Conservation (phyloP, 352 stramenopile genomes). For the Globisporangium apiculatum region DNA sequence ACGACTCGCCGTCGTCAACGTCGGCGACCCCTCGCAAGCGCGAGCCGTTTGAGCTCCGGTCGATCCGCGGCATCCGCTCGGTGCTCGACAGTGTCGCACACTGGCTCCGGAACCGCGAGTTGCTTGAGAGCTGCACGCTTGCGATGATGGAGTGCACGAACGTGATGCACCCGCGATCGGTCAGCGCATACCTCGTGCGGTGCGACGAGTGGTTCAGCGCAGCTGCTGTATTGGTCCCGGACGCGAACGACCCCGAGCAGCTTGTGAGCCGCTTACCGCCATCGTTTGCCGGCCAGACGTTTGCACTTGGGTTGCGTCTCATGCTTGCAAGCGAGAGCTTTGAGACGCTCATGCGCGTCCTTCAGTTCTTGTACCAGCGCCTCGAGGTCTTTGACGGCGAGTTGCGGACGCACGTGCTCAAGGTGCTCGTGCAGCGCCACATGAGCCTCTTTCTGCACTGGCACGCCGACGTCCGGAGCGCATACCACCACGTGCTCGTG, state of each 20-base stretch:
- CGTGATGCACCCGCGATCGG: slow-evolving; percentile 50
- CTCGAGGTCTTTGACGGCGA: slow-evolving; percentile 71
- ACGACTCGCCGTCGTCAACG: slow-evolving; percentile 3
- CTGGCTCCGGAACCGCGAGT: slow-evolving; percentile 48
- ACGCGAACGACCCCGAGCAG: slow-evolving; percentile 12
- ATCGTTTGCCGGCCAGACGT: slow-evolving; percentile 38
- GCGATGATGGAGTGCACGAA: slow-evolving; percentile 75
- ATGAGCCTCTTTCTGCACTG: slow-evolving; percentile 77
- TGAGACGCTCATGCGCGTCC: slow-evolving; percentile 52
- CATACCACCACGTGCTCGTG: slow-evolving; percentile 72
- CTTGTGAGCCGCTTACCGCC: slow-evolving; percentile 40
- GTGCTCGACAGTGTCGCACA: slow-evolving; percentile 52
- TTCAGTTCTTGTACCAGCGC: slow-evolving; percentile 67
- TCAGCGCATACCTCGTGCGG: slow-evolving; percentile 44
- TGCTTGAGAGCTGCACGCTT: slow-evolving; percentile 58
- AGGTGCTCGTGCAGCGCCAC: slow-evolving; percentile 65
- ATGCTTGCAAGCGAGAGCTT: slow-evolving; percentile 71
- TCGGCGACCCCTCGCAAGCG: slow-evolving; percentile 19
- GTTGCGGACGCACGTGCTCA: slow-evolving; percentile 55
- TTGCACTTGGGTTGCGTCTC: slow-evolving; percentile 52
- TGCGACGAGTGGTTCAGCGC: slow-evolving; percentile 71
- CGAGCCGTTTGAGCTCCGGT: slow-evolving; percentile 39
- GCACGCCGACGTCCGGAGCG: slow-evolving; percentile 59
- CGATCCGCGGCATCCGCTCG: slow-evolving; percentile 38
- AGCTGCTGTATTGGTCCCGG: slow-evolving; percentile 15